Evolutionary conservation across 2,329 filamentous ascomycete genomes (phyloP).

Genomic region (Monosporascus sp.): DNA sequence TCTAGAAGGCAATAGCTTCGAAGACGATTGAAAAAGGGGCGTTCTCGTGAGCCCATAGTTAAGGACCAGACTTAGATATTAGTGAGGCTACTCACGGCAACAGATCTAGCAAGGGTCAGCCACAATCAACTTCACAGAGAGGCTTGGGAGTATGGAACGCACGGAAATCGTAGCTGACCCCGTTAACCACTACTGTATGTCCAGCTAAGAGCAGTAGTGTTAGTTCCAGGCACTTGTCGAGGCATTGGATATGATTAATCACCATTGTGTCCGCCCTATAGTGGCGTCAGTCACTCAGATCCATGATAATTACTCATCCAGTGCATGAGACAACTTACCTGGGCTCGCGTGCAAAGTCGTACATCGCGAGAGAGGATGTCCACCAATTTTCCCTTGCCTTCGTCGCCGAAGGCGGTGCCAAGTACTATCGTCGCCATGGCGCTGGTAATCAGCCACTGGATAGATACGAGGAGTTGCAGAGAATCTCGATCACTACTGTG

Average conservation of each 20-base stretch:
- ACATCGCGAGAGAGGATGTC: background rate
- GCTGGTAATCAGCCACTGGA: background rate
- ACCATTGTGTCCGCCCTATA: background rate
- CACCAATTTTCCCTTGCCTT: background rate
- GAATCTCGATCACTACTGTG: background rate
- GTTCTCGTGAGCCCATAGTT: too few relatives aligned
- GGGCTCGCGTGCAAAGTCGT: background rate
- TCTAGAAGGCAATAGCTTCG: too few relatives aligned
- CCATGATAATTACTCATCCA: background rate
- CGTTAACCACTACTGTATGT: background rate
- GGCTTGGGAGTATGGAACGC: background rate
- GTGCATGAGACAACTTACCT: background rate
- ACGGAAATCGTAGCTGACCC: background rate
- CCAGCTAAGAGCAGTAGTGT: background rate
- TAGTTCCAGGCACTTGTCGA: background rate
- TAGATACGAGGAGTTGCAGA: background rate
- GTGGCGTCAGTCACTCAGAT: too few relatives aligned
- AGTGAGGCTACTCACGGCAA: background rate
- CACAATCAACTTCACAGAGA: background rate
- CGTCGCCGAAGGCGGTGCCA: background rate
- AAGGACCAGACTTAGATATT: too few relatives aligned
- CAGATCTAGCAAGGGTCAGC: background rate
- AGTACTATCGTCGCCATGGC: background rate
- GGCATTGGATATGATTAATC: background rate
- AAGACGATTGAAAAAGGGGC: too few relatives aligned